Base-by-base conservation (phyloP, 331 rosid species). In the Rhamnella rubrinervis region DNA sequence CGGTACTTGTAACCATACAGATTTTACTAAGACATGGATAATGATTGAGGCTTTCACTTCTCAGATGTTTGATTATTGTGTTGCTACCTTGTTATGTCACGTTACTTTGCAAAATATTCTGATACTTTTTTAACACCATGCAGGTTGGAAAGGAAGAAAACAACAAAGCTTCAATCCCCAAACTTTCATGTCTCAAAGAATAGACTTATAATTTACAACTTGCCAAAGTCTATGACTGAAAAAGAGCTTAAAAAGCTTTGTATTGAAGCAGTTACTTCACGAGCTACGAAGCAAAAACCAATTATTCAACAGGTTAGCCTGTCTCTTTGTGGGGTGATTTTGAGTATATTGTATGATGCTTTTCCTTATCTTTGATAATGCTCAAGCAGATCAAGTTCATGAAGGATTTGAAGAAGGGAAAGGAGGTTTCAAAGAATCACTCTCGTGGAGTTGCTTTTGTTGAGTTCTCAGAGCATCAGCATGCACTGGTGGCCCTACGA, bases 381-480 rank as follows among this genome's bases (percentile, higher is more conserved):
- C 15, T 38, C 35, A 28, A 31, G 79, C 89, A 95, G 99, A 78
- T 95, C 52, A 95, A 91, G 83, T 82, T 80, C 83, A 71, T 95
- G 82, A 84, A 86, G 83, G 95, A 91, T 79, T 83, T 56, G 67
- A 95, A 80, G 82, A 95, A 95, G 74, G 97, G 97, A 68, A 84
- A 89, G 74, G 81, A 62, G 31, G 79, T 79, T 37, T 70, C 85
- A 37, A 85, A 87, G 73, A 81, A 77, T 65, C 61, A 84, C 80
- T 89, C 97, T n/a, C 92, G 97, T 26, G 99, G 99, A 49, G 96
- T 89, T 61, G 99, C 99, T 61, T 95, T 95, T 55, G 72, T 95
- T 40, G 96, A 95, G 84, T 91, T 95, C 80, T 84, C 93, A 6
- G 99, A 91, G 86, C 99, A 95, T 82, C 88, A 95, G 77, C 99